These are phyloP conservation scores for Hericium erinaceus DNA, from an alignment of 768 basidiomycete species.

Conservation along the genomic window DNA sequence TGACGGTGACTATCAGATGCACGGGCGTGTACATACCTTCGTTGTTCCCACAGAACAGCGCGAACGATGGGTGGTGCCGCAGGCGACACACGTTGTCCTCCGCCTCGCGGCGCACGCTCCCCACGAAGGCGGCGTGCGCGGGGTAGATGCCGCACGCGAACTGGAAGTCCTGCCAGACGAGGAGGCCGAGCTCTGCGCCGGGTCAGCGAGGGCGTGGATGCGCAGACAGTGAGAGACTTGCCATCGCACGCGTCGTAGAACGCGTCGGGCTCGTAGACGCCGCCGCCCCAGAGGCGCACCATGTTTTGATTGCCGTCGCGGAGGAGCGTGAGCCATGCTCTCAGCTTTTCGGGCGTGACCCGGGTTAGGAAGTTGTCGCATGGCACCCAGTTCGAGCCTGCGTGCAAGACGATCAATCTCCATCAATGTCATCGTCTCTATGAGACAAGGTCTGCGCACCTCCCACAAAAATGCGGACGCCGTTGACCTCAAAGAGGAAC, in stretches of 20 bases:
- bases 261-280: constrained; percentile 71
- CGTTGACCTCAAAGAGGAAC: constrained; percentile 90
- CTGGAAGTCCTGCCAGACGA: constrained; percentile 98
- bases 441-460: constrained; percentile 28
- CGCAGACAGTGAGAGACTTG: constrained; percentile 19
- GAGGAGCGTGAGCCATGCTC: constrained; percentile 75
- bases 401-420: background rate
- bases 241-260: constrained; percentile 86
- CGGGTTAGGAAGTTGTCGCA: constrained; percentile 84
- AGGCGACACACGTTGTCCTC: constrained; percentile 78
- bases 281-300: constrained; percentile 93
- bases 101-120: constrained; percentile 68
- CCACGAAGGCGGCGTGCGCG: constrained; percentile 71
- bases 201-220: background rate
- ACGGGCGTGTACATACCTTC: constrained; percentile 43
- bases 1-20: background rate
- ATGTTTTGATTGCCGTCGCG: constrained; percentile 92
- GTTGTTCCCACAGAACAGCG: constrained; percentile 87
- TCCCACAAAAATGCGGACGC: constrained; percentile 79
- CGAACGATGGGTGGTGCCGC: constrained; percentile 80
- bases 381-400: constrained; percentile 91
- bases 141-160: constrained; percentile 96
- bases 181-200: constrained; percentile 59
- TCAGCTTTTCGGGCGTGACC: constrained; percentile 48
- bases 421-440: background rate